Evolutionary conservation across 257 asterid genomes (phyloP), one percentile per base, ranked within the genome.

Genomic region (Nyctanthes arbortristis): DNA sequence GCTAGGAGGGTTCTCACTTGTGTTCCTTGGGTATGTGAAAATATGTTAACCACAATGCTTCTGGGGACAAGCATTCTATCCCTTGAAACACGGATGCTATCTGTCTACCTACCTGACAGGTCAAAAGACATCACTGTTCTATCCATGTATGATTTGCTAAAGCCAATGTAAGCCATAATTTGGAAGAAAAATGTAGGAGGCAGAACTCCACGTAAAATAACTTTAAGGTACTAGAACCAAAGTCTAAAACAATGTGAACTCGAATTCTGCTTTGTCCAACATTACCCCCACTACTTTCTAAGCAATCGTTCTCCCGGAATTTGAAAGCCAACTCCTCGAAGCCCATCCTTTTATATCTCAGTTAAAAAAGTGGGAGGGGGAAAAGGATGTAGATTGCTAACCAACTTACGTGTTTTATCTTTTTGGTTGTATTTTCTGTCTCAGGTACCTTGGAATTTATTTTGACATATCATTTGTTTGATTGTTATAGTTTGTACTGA

Each of bases 361-460:
- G 57, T 57, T 10, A 58, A 35, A 72, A 40, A 32, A 24, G 39
- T 20, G 27, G 37, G 61, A 16, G 40, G 45, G 64, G 69, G 55
- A 34, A 62, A 36, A 68, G 5, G 59, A 32, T 63, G 32, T 7
- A 45, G 34, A 68, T 68, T 7, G 35, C 62, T 10, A 36, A 60
- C 30, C n/a, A n/a, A n/a, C n/a, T n/a, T n/a, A n/a, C 63, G n/a
- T 1, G 54, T 45, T 43, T 5, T 45, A n/a, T 35, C 57, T 14
- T 16, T 36, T 27, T 45, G 16, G 27, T 36, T n/a, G n/a, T n/a
- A n/a, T n/a, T n/a, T n/a, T n/a, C n/a, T n/a, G n/a, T n/a, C n/a
- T n/a, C n/a, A n/a, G n/a, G n/a, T n/a, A n/a, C n/a, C n/a, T n/a
- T n/a, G n/a, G n/a, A n/a, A n/a, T n/a, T n/a, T n/a, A n/a, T n/a